Evolutionary conservation across 1,284 basidiomycete genomes (phyloP).

Genomic region (Heliocybe sulcata): DNA sequence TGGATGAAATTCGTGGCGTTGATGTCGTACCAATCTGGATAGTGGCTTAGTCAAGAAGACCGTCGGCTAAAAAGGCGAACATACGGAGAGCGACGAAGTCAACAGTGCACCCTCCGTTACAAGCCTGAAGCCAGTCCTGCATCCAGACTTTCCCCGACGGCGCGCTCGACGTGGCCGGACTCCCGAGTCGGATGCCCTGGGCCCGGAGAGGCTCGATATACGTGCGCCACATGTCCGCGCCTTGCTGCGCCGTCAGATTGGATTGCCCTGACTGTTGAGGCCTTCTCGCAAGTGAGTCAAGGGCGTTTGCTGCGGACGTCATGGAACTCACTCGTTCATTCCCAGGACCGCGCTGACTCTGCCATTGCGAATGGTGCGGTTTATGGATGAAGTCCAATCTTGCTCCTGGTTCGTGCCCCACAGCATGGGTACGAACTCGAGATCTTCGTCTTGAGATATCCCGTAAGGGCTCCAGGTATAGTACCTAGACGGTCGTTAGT

Average conservation of each 20-base stretch:
- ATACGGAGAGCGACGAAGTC: conserved; percentile 35
- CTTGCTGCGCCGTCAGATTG: conserved; percentile 24
- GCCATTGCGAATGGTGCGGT: conserved; percentile 17
- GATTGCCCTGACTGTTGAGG: conserved; percentile 24
- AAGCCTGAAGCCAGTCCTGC: conserved; percentile 28
- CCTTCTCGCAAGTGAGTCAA: conserved; percentile 4
- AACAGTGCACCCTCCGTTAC: conserved; percentile 30
- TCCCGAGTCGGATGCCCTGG: conserved; percentile 28
- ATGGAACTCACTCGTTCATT: conserved; percentile 24
- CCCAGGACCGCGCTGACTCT: conserved; percentile 21
- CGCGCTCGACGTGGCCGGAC: conserved; percentile 33
- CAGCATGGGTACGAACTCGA: conserved; percentile 31
- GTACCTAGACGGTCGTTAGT: conserved; percentile 17
- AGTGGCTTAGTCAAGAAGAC: neutral
- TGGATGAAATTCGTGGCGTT: conserved; percentile 28
- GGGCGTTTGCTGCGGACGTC: neutral
- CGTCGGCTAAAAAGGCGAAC: conserved; percentile 8
- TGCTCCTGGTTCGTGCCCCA: conserved; percentile 24
- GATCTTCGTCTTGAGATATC: conserved; percentile 10
- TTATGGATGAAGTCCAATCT: conserved; percentile 21
- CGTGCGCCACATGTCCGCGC: conserved; percentile 24
- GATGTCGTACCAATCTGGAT: conserved; percentile 30
- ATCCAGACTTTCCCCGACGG: conserved; percentile 33
- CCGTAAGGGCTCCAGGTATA: conserved; percentile 24
- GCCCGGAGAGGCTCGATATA: conserved; percentile 26